Evolutionary conservation across 2,329 filamentous ascomycete species (phyloP).

Genomic region (Exophiala spinifera): DNA sequence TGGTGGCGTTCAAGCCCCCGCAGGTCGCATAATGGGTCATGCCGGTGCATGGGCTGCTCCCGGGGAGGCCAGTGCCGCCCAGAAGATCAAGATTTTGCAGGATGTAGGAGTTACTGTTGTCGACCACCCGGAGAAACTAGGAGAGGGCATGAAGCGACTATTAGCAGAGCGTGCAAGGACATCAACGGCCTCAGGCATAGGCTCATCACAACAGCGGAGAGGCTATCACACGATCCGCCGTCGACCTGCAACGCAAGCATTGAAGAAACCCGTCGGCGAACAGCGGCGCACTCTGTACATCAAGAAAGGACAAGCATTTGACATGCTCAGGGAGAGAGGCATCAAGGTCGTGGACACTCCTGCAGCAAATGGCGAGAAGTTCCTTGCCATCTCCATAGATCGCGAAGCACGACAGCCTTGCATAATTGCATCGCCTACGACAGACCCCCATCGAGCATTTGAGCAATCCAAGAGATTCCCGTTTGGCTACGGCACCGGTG

Average conservation of each 20-base stretch:
- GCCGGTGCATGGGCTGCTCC: conserved; percentile 69
- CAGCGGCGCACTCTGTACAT: conserved; percentile 57
- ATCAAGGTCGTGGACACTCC: conserved; percentile 44
- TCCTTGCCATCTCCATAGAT: conserved; percentile 64
- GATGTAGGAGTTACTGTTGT: conserved; percentile 67
- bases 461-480: conserved; percentile 55
- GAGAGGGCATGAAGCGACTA: conserved; percentile 62
- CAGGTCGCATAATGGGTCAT: conserved; percentile 71
- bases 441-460: conserved; percentile 42
- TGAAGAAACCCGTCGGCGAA: background rate
- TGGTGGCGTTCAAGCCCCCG: conserved; percentile 62
- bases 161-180: conserved; percentile 44
- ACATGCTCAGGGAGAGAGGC: conserved; percentile 53
- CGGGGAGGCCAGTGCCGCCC: conserved; percentile 61
- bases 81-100: conserved; percentile 67
- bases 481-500: conserved; percentile 56
- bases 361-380: conserved; percentile 42
- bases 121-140: conserved; percentile 73
- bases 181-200: conserved; percentile 35
- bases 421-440: conserved; percentile 58
- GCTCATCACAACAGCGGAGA: conserved; percentile 47
- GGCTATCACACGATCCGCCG: conserved; percentile 49
- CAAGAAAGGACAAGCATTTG: conserved; percentile 51
- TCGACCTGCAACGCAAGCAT: conserved; percentile 22
- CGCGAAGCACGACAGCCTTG: conserved; percentile 61